Evolutionary conservation across 176 grass and related monocot species (phyloP), one percentile per base, ranked within the genome.

Genomic region (Triticum turgidum): DNA sequence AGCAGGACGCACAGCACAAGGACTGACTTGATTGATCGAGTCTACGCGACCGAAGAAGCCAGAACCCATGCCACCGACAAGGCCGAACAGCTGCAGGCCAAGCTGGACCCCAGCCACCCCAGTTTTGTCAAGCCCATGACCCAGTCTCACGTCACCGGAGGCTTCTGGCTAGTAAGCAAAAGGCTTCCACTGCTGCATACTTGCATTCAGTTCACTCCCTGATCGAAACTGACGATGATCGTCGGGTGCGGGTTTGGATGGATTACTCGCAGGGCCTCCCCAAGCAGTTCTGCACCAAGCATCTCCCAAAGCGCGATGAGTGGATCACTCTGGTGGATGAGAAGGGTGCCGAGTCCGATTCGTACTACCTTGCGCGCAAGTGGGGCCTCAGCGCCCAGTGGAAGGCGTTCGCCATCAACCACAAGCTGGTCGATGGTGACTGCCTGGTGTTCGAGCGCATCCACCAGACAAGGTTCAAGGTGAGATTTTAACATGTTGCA

Each of bases 391-490:
- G 95, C 76, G 93, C 65, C 0, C 86, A 89, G 7, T 98, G 96
- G 93, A 94, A 89, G 59, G 89, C 84, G 15, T 95, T 98, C 17
- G 8, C 93, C 81, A 78, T 95, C 10, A 0, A 91, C 1, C 96
- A 98, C 66, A 59, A 95, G 65, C 85, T 98, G 61, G 91, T 98
- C 11, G 93, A 98, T 64, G 96, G 96, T 41, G 96, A 98, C 68
- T 91, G 89, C 30, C 10, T 95, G 11, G 86, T 98, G 38, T 94
- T 98, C 76, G 82, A 98, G 75, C 79, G 92, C 35, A 81, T 86
- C 5, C 5, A 80, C 14, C 24, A 37, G 3, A 82, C 91, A 21
- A 94, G 5, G 41, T 80, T 95, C 22, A 91, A 91, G 90, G 96
- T 95, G 18, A 87, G 81, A 7, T 22, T 76, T 75, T 2, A 1